Conservation (phyloP, 2,329 filamentous ascomycete species). For the Plenodomus biglobosus region DNA sequence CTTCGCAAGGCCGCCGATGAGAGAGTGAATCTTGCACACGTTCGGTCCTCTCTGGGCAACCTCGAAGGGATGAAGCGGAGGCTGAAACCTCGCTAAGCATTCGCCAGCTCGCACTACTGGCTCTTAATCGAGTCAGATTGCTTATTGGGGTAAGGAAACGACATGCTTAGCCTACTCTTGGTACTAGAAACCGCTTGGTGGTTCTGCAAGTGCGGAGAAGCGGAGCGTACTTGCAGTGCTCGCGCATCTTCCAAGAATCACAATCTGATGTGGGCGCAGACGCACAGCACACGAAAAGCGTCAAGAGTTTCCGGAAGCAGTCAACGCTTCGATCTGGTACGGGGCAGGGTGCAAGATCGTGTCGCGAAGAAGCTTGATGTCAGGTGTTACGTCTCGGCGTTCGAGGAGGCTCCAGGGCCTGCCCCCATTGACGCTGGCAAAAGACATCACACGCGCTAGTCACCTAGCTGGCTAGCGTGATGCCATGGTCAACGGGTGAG, state of each 20-base stretch:
- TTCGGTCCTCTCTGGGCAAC: slow-evolving; percentile 1
- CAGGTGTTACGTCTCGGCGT: slow-evolving; percentile 2
- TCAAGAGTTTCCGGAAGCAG: neutral
- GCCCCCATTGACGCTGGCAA: slow-evolving; percentile 6
- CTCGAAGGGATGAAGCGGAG: slow-evolving; percentile 22
- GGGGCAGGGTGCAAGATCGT: neutral
- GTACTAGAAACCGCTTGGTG: slow-evolving; percentile 22
- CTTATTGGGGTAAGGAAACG: slow-evolving; percentile 4
- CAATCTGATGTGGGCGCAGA: neutral
- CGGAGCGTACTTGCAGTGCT: neutral
- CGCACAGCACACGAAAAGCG: slow-evolving; percentile 9
- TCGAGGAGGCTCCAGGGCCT: slow-evolving; percentile 1
- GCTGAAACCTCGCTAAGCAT: slow-evolving; percentile 35
- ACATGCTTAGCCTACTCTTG: slow-evolving; percentile 23
- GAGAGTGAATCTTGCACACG: slow-evolving; percentile 14
- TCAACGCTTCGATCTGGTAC: neutral
- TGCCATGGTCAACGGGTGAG: slow-evolving; percentile 11
- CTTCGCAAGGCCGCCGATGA: slow-evolving; percentile 6
- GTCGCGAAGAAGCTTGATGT: slow-evolving; percentile 1
- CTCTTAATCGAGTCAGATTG: slow-evolving; percentile 7
- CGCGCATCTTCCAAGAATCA: neutral
- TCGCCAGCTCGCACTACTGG: slow-evolving; percentile 9
- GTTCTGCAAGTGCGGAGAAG: slow-evolving; percentile 23
- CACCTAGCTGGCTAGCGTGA: slow-evolving; percentile 5
- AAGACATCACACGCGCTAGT: slow-evolving; percentile 5